Evolutionary conservation across 331 rosid genomes (phyloP).

Genomic region (Erythrophleum ivorense): DNA sequence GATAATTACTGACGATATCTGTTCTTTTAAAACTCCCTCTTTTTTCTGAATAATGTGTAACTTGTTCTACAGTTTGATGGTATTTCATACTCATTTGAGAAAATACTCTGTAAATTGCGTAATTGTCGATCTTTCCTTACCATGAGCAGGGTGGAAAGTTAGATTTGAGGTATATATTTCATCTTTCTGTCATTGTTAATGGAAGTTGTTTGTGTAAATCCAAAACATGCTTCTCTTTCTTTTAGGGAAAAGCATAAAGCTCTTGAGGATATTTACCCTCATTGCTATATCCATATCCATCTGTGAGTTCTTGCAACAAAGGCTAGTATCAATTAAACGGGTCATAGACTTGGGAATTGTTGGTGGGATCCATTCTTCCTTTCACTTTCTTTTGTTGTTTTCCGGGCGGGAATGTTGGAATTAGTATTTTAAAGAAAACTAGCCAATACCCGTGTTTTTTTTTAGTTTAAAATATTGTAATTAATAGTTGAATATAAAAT

Average conservation of each 20-base stretch:
- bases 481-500: no score
- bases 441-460: no score
- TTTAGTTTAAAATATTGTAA: no score
- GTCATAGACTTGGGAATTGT: no score
- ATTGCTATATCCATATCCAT: background rate
- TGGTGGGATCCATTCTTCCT: no score
- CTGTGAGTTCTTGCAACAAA: background rate
- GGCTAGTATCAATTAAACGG: no score
- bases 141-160: background rate
- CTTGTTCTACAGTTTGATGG: background rate
- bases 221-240: background rate
- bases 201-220: background rate
- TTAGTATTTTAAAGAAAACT: no score
- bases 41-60: conserved; percentile 20
- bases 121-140: background rate
- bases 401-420: no score
- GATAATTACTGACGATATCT: conserved; percentile 6
- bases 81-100: background rate
- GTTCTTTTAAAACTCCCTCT: background rate
- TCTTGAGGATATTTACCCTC: background rate
- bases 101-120: background rate
- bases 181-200: background rate
- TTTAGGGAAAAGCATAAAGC: background rate
- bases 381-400: no score
- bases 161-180: conserved; percentile 1